Percentiles rank a stretch among this genome's conserved stretches.
phyloP scores from a whole-genome alignment of 306 rosid species.

The Trifolium dubium region DNA sequence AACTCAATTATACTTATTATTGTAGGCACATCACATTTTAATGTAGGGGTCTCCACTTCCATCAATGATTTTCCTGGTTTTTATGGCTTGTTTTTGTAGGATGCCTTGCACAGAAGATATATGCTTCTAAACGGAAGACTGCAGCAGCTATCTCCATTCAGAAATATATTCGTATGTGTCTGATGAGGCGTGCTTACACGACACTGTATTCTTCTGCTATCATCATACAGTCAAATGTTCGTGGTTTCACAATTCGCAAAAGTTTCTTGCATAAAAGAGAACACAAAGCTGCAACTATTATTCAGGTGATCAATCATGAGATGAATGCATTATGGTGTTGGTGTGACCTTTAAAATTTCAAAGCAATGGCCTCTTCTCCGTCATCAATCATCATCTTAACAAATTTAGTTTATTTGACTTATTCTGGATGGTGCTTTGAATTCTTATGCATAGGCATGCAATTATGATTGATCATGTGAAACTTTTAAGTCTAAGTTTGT shows the following conservation, averaged over 20 bases:
- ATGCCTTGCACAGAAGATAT: slow-evolving; percentile 63
- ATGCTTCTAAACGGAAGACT: slow-evolving; percentile 67
- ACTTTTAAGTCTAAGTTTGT: neutral
- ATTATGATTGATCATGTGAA: slow-evolving; percentile 30
- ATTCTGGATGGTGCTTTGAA: slow-evolving; percentile 10
- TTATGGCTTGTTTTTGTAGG: slow-evolving; percentile 57
- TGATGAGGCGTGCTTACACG: slow-evolving; percentile 51
- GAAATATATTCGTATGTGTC: slow-evolving; percentile 68
- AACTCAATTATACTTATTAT: slow-evolving; percentile 17
- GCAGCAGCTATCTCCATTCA: slow-evolving; percentile 71
- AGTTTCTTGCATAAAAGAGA: slow-evolving; percentile 64
- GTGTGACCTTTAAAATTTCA: slow-evolving; percentile 30
- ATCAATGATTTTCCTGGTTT: slow-evolving; percentile 26
- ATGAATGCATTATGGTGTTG: neutral
- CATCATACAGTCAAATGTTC: slow-evolving; percentile 67
- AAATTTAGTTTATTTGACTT: slow-evolving; percentile 14
- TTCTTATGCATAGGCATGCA: slow-evolving; percentile 7
- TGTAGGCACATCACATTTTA: slow-evolving; percentile 14
- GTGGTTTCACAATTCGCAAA: slow-evolving; percentile 72
- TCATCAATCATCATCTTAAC: neutral
- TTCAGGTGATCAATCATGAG: slow-evolving; percentile 67
- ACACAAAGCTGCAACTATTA: slow-evolving; percentile 76
- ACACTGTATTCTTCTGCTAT: slow-evolving; percentile 62
- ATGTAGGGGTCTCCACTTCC: neutral
- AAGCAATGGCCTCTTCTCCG: neutral